Percentiles rank a stretch among this genome's conserved stretches.
Conservation (phyloP, 257 asterid genomes). For the Ilex aquifolium region DNA sequence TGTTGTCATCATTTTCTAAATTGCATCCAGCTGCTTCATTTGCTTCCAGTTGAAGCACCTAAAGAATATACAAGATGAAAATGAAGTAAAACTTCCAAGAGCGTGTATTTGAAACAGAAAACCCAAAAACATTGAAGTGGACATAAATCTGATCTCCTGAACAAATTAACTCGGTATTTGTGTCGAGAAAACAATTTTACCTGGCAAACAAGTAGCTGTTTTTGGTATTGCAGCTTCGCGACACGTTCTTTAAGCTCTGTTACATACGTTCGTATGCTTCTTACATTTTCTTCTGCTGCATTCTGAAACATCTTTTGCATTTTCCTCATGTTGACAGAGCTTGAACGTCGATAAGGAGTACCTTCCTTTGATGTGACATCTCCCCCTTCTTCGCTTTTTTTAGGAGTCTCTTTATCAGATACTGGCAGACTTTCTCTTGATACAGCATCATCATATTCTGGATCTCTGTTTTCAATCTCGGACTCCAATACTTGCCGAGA, state of each 20-base stretch:
- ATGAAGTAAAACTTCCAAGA: neutral
- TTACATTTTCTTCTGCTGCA: slow-evolving; percentile 97
- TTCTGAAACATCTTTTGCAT: slow-evolving; percentile 96
- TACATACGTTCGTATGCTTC: slow-evolving; percentile 77
- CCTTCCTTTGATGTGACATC: slow-evolving; percentile 78
- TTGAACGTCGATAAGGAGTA: slow-evolving; percentile 84
- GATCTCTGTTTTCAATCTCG: slow-evolving; percentile 72
- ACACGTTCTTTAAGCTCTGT: slow-evolving; percentile 97
- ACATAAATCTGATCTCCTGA: no score
- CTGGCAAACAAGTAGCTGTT: slow-evolving; percentile 98
- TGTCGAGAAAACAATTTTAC: slow-evolving; percentile 18
- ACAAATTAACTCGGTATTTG: no score
- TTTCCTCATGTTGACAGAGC: slow-evolving; percentile 92
- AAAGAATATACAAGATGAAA: slow-evolving; percentile 3
- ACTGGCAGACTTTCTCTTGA: slow-evolving; percentile 49
- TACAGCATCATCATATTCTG: slow-evolving; percentile 49
- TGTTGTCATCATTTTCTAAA: slow-evolving; percentile 52
- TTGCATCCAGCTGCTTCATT: slow-evolving; percentile 84
- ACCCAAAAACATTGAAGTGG: neutral
- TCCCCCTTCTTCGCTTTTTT: slow-evolving; percentile 77
- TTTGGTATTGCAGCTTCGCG: slow-evolving; percentile 93
- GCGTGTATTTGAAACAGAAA: neutral
- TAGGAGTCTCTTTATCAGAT: slow-evolving; percentile 76
- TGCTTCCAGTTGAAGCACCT: slow-evolving; percentile 97
- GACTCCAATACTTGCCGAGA: slow-evolving; percentile 49